These are phyloP conservation scores for Epichloe festucae DNA, from an alignment of 2,329 filamentous ascomycete species.

Conservation along the genomic window DNA sequence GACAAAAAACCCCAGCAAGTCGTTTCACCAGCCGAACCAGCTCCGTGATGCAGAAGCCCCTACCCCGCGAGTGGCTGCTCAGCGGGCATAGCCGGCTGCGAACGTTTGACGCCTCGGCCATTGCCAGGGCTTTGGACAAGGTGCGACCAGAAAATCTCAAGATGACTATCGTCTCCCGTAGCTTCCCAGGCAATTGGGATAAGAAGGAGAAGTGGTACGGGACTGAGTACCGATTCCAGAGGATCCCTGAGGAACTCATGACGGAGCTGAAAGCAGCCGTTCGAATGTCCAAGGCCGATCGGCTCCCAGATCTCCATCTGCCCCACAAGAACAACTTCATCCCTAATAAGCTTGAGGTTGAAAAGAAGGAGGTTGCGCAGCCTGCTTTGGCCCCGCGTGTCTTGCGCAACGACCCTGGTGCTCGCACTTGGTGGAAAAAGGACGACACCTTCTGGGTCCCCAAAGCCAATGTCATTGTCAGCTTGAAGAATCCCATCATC, in stretches of 20 bases:
- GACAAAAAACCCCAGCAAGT: conserved; percentile 81
- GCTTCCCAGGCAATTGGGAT: conserved; percentile 73
- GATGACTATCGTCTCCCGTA: conserved; percentile 69
- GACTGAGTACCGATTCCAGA: conserved; percentile 79
- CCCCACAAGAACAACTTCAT: conserved; percentile 95
- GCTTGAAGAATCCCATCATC: conserved; percentile 66
- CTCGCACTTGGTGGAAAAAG: conserved; percentile 93
- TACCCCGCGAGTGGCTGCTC: conserved; percentile 77
- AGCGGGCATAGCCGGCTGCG: conserved; percentile 66
- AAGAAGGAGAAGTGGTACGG: conserved; percentile 95
- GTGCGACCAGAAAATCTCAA: conserved; percentile 83
- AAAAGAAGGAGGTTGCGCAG: conserved; percentile 78
- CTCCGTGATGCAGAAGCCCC: conserved; percentile 79
- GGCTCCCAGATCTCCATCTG: conserved; percentile 63
- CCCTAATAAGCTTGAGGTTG: conserved; percentile 81
- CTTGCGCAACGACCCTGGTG: conserved; percentile 68
- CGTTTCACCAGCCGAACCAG: conserved; percentile 78
- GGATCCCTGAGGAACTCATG: conserved; percentile 65
- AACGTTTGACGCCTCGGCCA: conserved; percentile 67
- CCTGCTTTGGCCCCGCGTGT: conserved; percentile 64
- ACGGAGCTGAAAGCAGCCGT: conserved; percentile 54
- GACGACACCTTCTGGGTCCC: conserved; percentile 98
- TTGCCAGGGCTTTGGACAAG: conserved; percentile 59
- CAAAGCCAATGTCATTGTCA: conserved; percentile 76
- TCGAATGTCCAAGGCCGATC: conserved; percentile 39